A percentile compares a stretch with the other conserved stretches of the same genome.
These are phyloP conservation scores for Arctostaphylos glauca DNA, from an alignment of 148 eudicot genomes.

Conservation along the genomic window DNA sequence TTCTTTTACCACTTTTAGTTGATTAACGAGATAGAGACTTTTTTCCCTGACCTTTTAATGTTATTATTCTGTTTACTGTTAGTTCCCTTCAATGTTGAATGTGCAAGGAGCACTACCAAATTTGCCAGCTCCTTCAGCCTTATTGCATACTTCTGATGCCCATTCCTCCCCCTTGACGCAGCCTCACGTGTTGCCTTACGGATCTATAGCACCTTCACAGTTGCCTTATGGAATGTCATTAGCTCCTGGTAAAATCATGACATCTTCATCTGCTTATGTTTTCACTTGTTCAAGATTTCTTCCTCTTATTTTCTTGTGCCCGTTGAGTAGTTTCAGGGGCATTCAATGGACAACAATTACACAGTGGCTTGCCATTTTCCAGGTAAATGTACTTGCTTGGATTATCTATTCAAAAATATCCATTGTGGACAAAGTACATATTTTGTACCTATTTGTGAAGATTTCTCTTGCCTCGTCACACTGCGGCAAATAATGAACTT, in stretches of 20 bases:
- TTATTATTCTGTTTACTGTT: slow-evolving; percentile 11
- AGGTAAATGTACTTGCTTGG: slow-evolving; percentile 35
- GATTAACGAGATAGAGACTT: not conserved
- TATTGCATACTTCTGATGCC: slow-evolving; percentile 2
- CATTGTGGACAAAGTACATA: not conserved
- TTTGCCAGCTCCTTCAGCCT: slow-evolving; percentile 30
- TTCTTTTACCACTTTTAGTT: not conserved
- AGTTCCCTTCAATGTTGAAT: slow-evolving; percentile 45
- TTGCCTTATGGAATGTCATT: slow-evolving; percentile 25
- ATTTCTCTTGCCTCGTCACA: not conserved
- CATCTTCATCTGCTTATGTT: not conserved
- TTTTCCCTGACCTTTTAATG: not conserved
- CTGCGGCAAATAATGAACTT: not conserved
- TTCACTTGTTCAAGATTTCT: slow-evolving; percentile 2
- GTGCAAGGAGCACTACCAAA: slow-evolving; percentile 48
- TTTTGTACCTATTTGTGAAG: not conserved
- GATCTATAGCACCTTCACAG: slow-evolving; percentile 21
- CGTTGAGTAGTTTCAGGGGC: slow-evolving; percentile 41
- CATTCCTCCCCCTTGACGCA: slow-evolving; percentile 22
- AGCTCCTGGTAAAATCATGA: slow-evolving; percentile 25
- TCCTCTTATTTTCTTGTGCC: not conserved
- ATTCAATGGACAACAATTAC: slow-evolving; percentile 36
- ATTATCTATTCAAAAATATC: not conserved
- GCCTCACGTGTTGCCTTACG: slow-evolving; percentile 33
- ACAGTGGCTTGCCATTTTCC: slow-evolving; percentile 28